Evolutionary conservation across 129 eudicot species (phyloP).

Genomic region (Tanacetum coccineum): DNA sequence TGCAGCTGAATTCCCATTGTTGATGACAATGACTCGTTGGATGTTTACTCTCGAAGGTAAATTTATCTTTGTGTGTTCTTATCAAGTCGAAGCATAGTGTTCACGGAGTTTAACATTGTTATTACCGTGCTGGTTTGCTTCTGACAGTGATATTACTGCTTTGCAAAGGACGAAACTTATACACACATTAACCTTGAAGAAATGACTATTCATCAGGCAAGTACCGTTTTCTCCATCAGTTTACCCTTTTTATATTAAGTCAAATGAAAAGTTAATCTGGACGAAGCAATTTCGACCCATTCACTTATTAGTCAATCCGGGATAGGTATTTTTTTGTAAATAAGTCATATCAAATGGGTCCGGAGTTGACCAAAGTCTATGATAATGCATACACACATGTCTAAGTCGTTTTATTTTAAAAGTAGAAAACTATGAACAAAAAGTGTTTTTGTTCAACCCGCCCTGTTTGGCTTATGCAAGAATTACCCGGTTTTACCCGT

Average conservation of each 20-base stretch:
- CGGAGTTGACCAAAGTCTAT: no score
- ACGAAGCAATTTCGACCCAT: no score
- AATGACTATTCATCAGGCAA: slow-evolving; percentile 81
- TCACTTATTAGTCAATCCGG: no score
- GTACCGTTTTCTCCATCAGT: not conserved
- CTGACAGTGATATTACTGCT: slow-evolving; percentile 78
- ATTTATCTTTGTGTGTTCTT: no score
- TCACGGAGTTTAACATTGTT: slow-evolving; percentile 4
- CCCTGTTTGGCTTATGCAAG: no score
- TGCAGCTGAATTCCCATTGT: slow-evolving; percentile 90
- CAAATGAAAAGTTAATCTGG: not conserved
- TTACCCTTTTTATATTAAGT: slow-evolving; percentile 2
- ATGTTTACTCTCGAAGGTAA: slow-evolving; percentile 83
- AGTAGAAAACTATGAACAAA: no score
- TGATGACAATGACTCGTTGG: slow-evolving; percentile 85
- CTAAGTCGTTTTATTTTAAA: no score
- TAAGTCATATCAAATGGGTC: not conserved
- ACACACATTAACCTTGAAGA: slow-evolving; percentile 82
- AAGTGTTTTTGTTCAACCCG: slow-evolving; percentile 1
- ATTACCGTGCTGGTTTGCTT: not conserved
- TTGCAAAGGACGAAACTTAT: slow-evolving; percentile 76
- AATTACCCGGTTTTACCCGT: not conserved
- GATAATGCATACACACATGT: no score
- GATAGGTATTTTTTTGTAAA: not conserved
- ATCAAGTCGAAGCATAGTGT: not conserved